phyloP scores from a whole-genome alignment of 129 eudicot genomes.

The Pittosporum tobira region DNA sequence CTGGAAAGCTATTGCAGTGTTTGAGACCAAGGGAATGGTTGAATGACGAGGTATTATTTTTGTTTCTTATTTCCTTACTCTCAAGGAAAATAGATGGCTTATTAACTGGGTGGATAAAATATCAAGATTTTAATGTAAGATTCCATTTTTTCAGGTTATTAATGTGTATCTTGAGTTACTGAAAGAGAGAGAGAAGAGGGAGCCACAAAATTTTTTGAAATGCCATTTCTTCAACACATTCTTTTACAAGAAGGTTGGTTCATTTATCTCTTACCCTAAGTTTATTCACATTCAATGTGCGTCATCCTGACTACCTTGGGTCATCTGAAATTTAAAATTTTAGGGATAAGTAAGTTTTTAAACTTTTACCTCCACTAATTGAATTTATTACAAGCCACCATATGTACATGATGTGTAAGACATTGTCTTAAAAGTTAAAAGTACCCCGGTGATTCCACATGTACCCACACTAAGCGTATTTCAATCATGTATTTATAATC shows the following conservation, averaged over 20 bases:
- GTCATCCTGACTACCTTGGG: background rate
- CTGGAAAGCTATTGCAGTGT: slow-evolving; percentile 72
- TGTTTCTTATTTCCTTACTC: background rate
- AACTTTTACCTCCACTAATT: background rate
- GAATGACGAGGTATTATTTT: slow-evolving; percentile 72
- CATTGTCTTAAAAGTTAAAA: too few relatives aligned
- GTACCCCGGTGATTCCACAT: too few relatives aligned
- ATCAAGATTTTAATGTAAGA: background rate
- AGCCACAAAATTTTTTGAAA: slow-evolving; percentile 68
- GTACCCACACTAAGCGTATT: too few relatives aligned
- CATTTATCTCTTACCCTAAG: background rate
- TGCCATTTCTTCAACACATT: slow-evolving; percentile 95
- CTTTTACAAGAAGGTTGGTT: slow-evolving; percentile 88
- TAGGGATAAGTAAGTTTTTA: background rate
- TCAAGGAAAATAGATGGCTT: background rate
- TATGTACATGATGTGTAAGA: background rate
- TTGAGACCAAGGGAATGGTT: slow-evolving; percentile 77
- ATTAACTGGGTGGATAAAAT: background rate
- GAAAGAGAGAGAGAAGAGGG: slow-evolving; percentile 92
- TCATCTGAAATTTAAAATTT: background rate
- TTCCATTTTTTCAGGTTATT: slow-evolving; percentile 50
- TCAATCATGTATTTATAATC: too few relatives aligned
- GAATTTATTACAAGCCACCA: background rate
- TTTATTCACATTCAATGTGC: background rate
- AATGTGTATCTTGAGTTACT: slow-evolving; percentile 73